phyloP scores from a whole-genome alignment of 768 basidiomycete genomes.

The Piloderma croceum region DNA sequence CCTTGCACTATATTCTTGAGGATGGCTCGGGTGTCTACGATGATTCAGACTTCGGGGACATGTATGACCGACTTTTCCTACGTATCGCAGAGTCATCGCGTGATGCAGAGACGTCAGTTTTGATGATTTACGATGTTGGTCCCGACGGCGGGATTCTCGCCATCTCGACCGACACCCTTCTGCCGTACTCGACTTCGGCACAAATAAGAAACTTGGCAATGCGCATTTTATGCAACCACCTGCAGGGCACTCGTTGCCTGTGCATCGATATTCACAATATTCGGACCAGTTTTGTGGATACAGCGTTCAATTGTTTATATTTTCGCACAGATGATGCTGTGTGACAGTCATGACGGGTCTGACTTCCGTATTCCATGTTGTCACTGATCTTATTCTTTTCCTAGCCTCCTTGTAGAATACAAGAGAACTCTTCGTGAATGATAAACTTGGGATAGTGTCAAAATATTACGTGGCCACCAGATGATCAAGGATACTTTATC shows the following conservation, averaged over 20 bases:
- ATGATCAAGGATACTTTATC: no score
- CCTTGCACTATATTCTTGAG: conserved; percentile 56
- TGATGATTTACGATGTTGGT: conserved; percentile 61
- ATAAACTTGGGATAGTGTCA: no score
- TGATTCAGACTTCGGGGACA: conserved; percentile 66
- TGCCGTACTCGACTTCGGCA: conserved; percentile 55
- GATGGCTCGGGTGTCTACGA: conserved; percentile 56
- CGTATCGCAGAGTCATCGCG: conserved; percentile 51
- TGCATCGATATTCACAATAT: conserved; percentile 59
- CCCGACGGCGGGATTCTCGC: conserved; percentile 50
- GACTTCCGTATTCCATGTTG: no score
- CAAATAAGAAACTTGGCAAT: conserved; percentile 53
- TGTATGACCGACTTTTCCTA: conserved; percentile 71
- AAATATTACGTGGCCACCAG: no score
- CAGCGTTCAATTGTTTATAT: no score
- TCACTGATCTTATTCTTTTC: no score
- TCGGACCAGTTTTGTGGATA: no score
- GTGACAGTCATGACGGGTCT: no score
- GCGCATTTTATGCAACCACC: conserved; percentile 46
- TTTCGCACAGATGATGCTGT: no score
- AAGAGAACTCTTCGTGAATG: no score
- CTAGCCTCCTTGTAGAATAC: no score
- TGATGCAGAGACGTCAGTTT: conserved; percentile 19
- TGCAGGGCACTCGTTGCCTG: conserved; percentile 40
- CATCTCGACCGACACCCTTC: conserved; percentile 49